Conservation (phyloP, 306 rosid genomes). For the Gynostemma pentaphyllum region DNA sequence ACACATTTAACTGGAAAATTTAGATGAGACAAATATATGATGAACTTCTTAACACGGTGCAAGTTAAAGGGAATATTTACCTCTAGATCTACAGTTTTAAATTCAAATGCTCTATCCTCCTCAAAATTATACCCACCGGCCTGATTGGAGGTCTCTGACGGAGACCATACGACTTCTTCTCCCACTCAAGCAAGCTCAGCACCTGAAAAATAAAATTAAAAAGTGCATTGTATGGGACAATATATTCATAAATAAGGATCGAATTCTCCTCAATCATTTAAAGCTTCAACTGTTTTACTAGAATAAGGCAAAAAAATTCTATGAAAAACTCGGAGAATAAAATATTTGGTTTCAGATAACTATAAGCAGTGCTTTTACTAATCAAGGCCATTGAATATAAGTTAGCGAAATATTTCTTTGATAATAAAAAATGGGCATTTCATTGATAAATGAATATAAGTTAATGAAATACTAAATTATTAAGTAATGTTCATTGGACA, state of each 20-base stretch:
- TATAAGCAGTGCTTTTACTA: not conserved
- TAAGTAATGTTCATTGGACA: not conserved
- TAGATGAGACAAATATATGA: not conserved
- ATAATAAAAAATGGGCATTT: too few relatives aligned
- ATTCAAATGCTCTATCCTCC: not conserved
- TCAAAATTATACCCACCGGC: not conserved
- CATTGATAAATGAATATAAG: too few relatives aligned
- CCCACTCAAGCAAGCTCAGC: not conserved
- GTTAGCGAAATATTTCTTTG: too few relatives aligned
- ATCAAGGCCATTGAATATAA: too few relatives aligned
- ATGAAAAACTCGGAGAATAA: not conserved
- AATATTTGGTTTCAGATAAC: not conserved
- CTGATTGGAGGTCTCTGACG: not conserved
- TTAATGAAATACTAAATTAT: not conserved
- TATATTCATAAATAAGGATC: not conserved
- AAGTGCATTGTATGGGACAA: not conserved
- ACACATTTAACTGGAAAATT: not conserved
- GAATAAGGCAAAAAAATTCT: not conserved
- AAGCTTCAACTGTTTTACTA: not conserved
- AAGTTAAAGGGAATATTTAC: not conserved
- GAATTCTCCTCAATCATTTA: not conserved
- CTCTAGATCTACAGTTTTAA: not conserved
- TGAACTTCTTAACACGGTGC: not conserved
- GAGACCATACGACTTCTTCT: not conserved
- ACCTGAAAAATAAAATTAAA: not conserved